A percentile compares a stretch with the other conserved stretches of the same genome.
Conservation (phyloP, 2,329 filamentous ascomycete genomes). For the Colletotrichum aenigma region DNA sequence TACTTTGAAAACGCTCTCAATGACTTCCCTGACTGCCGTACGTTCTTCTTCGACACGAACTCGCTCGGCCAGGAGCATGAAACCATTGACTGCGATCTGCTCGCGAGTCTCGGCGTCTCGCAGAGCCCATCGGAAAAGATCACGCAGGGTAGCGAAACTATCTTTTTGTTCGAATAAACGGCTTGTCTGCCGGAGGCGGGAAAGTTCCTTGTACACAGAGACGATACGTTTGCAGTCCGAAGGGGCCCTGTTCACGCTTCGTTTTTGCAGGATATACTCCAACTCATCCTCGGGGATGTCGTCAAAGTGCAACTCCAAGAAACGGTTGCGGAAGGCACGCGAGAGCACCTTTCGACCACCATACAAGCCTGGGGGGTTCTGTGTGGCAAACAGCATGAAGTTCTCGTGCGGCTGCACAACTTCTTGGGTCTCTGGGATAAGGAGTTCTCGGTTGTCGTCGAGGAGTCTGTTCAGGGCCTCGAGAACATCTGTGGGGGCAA, state of each 20-base stretch:
- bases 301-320: conserved; percentile 95
- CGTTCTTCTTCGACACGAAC: conserved; percentile 92
- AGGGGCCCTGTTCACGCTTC: conserved; percentile 84
- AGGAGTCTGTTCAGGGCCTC: conserved; percentile 94
- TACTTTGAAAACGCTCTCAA: conserved; percentile 90
- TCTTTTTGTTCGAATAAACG: conserved; percentile 96
- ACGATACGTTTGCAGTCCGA: conserved; percentile 93
- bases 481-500: conserved; percentile 95
- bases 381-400: conserved; percentile 97
- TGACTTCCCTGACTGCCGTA: conserved; percentile 80
- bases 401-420: conserved; percentile 89
- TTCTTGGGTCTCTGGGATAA: conserved; percentile 97
- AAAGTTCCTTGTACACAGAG: conserved; percentile 90
- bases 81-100: conserved; percentile 89
- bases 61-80: conserved; percentile 93
- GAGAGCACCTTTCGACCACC: conserved; percentile 93
- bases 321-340: conserved; percentile 93
- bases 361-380: conserved; percentile 95
- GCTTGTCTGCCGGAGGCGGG: conserved; percentile 85
- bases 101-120: conserved; percentile 84
- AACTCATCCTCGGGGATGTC: conserved; percentile 96
- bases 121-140: conserved; percentile 94
- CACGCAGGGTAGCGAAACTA: conserved; percentile 93
- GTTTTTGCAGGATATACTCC: conserved; percentile 86
- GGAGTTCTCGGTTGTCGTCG: conserved; percentile 93